Conservation (phyloP, 2,329 filamentous ascomycete species). For the Hymenotorrendiella dingleyae region DNA sequence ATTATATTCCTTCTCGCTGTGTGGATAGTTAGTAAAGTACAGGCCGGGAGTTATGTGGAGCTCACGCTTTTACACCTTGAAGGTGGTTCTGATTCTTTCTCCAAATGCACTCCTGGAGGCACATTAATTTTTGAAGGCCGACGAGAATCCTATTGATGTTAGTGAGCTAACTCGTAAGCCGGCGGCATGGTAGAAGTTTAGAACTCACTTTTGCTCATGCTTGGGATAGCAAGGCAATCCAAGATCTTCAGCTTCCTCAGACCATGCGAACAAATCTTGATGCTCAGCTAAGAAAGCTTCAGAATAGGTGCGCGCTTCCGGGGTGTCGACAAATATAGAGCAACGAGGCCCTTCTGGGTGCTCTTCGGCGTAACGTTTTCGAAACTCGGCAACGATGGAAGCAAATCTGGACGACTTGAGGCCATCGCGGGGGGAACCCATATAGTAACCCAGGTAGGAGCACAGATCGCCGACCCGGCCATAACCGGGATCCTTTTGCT, state of each 20-base stretch:
- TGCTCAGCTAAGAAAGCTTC: not conserved
- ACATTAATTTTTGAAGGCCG: slow-evolving; percentile 1
- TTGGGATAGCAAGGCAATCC: slow-evolving; percentile 5
- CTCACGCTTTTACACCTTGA: not conserved
- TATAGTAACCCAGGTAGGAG: not conserved
- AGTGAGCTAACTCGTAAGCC: not conserved
- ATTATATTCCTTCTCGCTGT: not conserved
- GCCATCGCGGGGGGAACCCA: not conserved
- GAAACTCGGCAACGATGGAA: not conserved
- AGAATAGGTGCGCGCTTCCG: not conserved
- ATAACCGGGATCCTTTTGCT: not conserved
- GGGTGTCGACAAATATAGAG: not conserved
- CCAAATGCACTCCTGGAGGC: slow-evolving; percentile 2
- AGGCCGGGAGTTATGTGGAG: not conserved
- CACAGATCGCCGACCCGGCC: not conserved
- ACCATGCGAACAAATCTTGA: not conserved
- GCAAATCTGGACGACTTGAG: not conserved
- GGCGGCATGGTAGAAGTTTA: not conserved
- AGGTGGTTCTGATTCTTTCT: slow-evolving; percentile 2
- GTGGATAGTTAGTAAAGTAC: not conserved
- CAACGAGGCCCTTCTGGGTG: not conserved
- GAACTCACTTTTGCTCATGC: slow-evolving; percentile 4
- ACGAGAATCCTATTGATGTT: slow-evolving; percentile 1
- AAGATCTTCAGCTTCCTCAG: not conserved
- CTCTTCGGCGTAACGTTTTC: not conserved